phyloP scores from a whole-genome alignment of 2,329 filamentous ascomycete species.

The Chrysoporthe puriensis region DNA sequence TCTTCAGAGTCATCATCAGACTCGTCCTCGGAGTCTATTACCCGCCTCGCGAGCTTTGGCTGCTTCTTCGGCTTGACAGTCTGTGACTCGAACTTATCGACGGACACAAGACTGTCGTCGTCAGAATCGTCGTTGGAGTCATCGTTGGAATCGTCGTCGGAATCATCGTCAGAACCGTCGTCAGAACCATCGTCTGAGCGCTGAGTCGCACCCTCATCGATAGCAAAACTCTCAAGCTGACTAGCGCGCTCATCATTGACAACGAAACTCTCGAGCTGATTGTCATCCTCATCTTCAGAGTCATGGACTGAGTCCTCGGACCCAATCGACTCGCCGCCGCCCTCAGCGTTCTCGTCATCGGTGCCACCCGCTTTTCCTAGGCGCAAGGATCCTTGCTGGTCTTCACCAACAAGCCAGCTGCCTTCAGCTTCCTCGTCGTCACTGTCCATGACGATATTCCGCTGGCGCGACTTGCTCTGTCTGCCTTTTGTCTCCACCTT shows the following conservation, averaged over 20 bases:
- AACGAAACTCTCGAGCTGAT: slow-evolving; percentile 59
- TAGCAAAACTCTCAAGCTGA: not conserved
- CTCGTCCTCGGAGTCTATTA: slow-evolving; percentile 41
- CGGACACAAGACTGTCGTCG: slow-evolving; percentile 44
- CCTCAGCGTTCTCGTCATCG: slow-evolving; percentile 88
- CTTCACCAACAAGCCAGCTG: slow-evolving; percentile 78
- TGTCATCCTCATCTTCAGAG: slow-evolving; percentile 57
- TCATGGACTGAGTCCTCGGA: slow-evolving; percentile 68
- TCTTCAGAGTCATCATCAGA: slow-evolving; percentile 33
- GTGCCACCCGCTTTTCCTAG: slow-evolving; percentile 79
- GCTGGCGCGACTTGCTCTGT: slow-evolving; percentile 48
- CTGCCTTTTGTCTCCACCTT: slow-evolving; percentile 39
- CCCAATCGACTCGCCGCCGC: slow-evolving; percentile 77
- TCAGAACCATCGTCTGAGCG: slow-evolving; percentile 32
- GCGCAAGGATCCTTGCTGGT: slow-evolving; percentile 61
- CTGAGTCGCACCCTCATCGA: slow-evolving; percentile 27
- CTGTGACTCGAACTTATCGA: slow-evolving; percentile 42
- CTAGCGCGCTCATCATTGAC: slow-evolving; percentile 52
- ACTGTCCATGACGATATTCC: slow-evolving; percentile 66
- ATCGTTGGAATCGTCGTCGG: slow-evolving; percentile 28
- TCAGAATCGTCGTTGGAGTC: slow-evolving; percentile 34
- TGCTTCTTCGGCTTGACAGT: slow-evolving; percentile 39
- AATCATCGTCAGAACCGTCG: slow-evolving; percentile 41
- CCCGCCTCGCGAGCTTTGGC: slow-evolving; percentile 28
- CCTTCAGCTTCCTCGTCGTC: slow-evolving; percentile 71